Percentiles rank a stretch among this genome's conserved stretches.
Evolutionary conservation across 2,329 filamentous ascomycete genomes (phyloP).

Genomic region (Zymoseptoria tritici): DNA sequence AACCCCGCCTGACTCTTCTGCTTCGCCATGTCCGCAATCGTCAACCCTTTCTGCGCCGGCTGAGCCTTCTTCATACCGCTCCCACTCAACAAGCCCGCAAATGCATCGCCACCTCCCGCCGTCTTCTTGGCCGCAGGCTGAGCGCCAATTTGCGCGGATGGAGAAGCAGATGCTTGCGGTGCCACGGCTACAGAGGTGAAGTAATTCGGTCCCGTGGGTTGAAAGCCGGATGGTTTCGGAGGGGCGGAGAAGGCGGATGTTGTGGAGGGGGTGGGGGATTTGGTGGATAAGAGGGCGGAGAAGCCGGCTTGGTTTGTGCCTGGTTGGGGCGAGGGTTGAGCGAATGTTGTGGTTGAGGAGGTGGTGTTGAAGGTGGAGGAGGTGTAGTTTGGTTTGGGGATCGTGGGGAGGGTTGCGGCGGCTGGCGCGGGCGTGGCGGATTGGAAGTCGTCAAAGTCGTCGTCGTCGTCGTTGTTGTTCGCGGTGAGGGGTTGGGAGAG

Average conservation of each 20-base stretch:
- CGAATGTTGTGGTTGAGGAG: slow-evolving; percentile 61
- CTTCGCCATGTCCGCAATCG: slow-evolving; percentile 92
- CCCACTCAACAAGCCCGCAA: slow-evolving; percentile 72
- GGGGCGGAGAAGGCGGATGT: slow-evolving; percentile 31
- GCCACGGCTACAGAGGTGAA: slow-evolving; percentile 66
- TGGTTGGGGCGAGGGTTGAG: slow-evolving; percentile 77
- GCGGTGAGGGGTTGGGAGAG: slow-evolving; percentile 20
- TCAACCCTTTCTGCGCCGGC: slow-evolving; percentile 59
- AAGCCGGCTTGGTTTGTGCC: slow-evolving; percentile 73
- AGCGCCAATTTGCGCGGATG: slow-evolving; percentile 27
- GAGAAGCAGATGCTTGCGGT: slow-evolving; percentile 37
- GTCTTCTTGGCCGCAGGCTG: slow-evolving; percentile 34
- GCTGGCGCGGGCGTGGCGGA: slow-evolving; percentile 58
- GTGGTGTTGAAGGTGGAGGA: slow-evolving; percentile 39
- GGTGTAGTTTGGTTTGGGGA: slow-evolving; percentile 31
- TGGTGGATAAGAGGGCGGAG: slow-evolving; percentile 73
- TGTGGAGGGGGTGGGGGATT: slow-evolving; percentile 62
- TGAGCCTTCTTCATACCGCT: slow-evolving; percentile 49
- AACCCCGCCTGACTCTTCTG: slow-evolving; percentile 93
- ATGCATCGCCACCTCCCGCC: slow-evolving; percentile 67
- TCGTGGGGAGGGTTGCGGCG: slow-evolving; percentile 29
- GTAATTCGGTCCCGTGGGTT: slow-evolving; percentile 82
- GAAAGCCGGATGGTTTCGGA: slow-evolving; percentile 58
- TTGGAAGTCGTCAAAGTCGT: slow-evolving; percentile 97
- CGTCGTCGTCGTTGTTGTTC: slow-evolving; percentile 56